Base-by-base conservation (phyloP, 1,139 yeast species). In the Hyphopichia khmerensis region DNA sequence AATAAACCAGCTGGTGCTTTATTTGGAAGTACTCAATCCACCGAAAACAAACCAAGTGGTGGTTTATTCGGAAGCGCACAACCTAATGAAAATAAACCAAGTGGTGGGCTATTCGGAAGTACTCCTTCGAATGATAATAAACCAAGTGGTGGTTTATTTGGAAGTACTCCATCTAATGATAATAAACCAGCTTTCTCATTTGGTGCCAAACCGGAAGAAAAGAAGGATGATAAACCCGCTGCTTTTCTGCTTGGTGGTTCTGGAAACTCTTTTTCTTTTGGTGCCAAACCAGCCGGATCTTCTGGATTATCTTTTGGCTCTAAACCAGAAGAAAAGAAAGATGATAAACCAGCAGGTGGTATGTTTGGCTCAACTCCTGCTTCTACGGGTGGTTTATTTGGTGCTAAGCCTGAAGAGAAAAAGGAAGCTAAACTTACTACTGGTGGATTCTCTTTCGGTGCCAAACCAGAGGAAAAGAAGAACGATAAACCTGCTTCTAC, bases 401-500 rank as follows among this genome's bases (percentile, higher is more conserved):
- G 64, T 51, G 40, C 67, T 63, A 56, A 54, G 39, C 43, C 48
- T 3, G 44, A 36, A 3, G 53, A 46, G 36, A 30, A 30, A 17
- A 30, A 30, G 17, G 33, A 30, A 11, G 33, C 7, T 16, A 55
- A 36, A 16, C 19, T 53, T 54, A 40, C 55, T 59, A 16, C 55
- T 50, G 4, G 47, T 46, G 39, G 31, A 24, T 15, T 24, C 16
- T 36, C 26, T n/a, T 24, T 58, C 51, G 49, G 64, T 51, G 56
- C 43, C 29, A 55, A 55, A 40, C 49, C 56, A 24, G 63, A 52
- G 13, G 69, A 57, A 36, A 59, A 52, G 42, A 53, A 55, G 18
- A 32, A 15, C n/a, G 62, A 59, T 21, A 21, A 21, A 21, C n/a
- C 29, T 9, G 29, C 4, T 8, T 27, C 26, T 14, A 41, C 47